Base-by-base conservation (phyloP, 768 basidiomycete species). In the Chalciporus pseudorubinellus region DNA sequence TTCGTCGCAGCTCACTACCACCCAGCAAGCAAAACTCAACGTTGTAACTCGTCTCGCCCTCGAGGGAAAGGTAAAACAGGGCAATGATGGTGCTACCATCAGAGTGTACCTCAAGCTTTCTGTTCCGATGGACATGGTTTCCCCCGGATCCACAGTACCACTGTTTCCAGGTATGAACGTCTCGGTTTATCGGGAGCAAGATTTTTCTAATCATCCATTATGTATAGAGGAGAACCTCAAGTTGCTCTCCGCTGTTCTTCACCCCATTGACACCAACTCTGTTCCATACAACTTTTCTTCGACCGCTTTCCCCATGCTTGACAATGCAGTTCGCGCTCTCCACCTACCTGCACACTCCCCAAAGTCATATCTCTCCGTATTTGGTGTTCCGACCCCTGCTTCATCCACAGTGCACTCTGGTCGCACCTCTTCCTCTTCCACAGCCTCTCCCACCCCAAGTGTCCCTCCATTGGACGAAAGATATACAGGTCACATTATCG, bases 51-150 rank as follows among this genome's bases (percentile, higher is more conserved):
- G 85, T 45, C 77, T 90, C 28, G 83, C 82, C 20, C 80, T 91
- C 44, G 85, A 89, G 61, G 89, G 88, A 26, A 84, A 82, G 67
- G 82, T 83, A 19, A 85, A 81, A 67, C 77, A 79, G 49, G 80
- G 77, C 2, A 72, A 79, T 40, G 85, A 88, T 60, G 84, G 82
- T 34, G 86, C 80, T 31, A 72, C 79, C 16, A 79, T 91, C 45
- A 83, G 77, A 58, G 83, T 90, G 77, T 91, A 87, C 69, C 76
- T 92, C 57, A 91, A 87, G 87, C 75, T 89, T 48, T 75, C 85
- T 21, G 56, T 91, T 19, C 86, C 87, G n/a, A 60, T 83, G 49
- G 87, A 89, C 43, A 77, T 66, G 46, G 71, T 85, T 8, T 75
- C 74, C 19, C 84, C 87, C n/a, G 87, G 86, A 28, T 76, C 79